Conservation (phyloP, 257 asterid genomes). For the Cinchona pubescens region DNA sequence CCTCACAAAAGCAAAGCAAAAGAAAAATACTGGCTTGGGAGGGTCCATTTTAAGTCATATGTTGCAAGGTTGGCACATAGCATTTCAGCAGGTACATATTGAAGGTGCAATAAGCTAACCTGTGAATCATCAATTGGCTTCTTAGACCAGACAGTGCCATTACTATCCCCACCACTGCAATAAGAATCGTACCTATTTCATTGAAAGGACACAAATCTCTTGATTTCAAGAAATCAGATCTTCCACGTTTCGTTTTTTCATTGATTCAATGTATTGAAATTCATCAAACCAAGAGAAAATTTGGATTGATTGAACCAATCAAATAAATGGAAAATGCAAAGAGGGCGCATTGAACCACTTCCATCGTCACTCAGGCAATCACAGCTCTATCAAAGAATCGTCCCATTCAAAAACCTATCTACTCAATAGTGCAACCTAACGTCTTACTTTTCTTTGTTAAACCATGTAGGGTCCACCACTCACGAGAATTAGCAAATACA, state of each 20-base stretch:
- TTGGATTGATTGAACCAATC: conserved; percentile 22
- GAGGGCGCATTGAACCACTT: not conserved
- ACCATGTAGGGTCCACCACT: conserved; percentile 45
- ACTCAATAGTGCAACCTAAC: conserved; percentile 24
- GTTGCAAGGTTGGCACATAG: not conserved
- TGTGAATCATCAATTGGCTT: conserved; percentile 19
- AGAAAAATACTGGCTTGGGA: not conserved
- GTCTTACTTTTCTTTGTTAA: conserved; percentile 14
- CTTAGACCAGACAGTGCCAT: conserved; percentile 21
- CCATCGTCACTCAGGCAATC: conserved; percentile 1
- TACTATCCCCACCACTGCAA: conserved; percentile 34
- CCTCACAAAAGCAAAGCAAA: not conserved
- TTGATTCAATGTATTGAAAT: conserved; percentile 7
- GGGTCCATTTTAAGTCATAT: not conserved
- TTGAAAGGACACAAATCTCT: conserved; percentile 25
- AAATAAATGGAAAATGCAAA: not conserved
- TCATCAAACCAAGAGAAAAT: not conserved
- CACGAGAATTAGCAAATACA: conserved; percentile 42
- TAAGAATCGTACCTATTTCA: conserved; percentile 32
- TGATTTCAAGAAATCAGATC: conserved; percentile 4
- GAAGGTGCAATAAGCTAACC: not conserved
- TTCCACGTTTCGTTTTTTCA: conserved; percentile 39
- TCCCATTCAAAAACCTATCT: conserved; percentile 19
- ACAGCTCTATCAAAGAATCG: conserved; percentile 15
- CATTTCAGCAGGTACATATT: not conserved